Base-by-base conservation (phyloP, 75 land plant genomes). In the Cryptomeria japonica region DNA sequence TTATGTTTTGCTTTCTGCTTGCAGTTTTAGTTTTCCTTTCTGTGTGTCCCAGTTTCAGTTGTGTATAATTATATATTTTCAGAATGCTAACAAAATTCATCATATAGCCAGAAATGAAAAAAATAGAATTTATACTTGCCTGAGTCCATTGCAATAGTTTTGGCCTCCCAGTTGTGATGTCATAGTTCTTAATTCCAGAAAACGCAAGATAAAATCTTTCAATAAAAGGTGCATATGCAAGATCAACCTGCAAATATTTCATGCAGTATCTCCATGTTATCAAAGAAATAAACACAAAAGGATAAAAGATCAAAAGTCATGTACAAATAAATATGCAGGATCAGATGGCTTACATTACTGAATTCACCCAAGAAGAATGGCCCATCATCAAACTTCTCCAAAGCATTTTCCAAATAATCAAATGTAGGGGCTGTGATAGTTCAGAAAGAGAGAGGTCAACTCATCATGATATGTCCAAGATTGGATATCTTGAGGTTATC, bases 161-260 rank as follows among this genome's bases (percentile, higher is more conserved):
- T 39, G 97, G 96, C 90, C 96, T 93, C 78, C 96, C 97, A 78
- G 85, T 88, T 16, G 90, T 93, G 58, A 95, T 93, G 89, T 96
- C 94, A 91, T 90, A 92, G 22, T 91, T 88, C 88, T 92, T 92
- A 12, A 94, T 87, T 11, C 87, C 94, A 41, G 86, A 38, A 49
- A 91, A 90, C 76, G 89, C 91, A 32, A 89, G 39, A 32, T 89
- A 86, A 83, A 89, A 93, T 89, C 96, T 95, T 80, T 93, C 98
- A 78, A 95, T 85, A 47, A 96, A 96, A 32, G 97, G 97, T 86
- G 92, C 98, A 92, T 95, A 96, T 76, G 95, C 97, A 85, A 96
- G 91, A 87, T 96, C 98, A 70, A 95, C 98, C 97, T 95, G 87
- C 49, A 80, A 14, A 38, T 25, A 80, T 80, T 19, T 22, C 42